Percentiles rank a stretch among this genome's conserved stretches.
Conservation (phyloP, 2,329 filamentous ascomycete genomes). For the Alternaria sp. region DNA sequence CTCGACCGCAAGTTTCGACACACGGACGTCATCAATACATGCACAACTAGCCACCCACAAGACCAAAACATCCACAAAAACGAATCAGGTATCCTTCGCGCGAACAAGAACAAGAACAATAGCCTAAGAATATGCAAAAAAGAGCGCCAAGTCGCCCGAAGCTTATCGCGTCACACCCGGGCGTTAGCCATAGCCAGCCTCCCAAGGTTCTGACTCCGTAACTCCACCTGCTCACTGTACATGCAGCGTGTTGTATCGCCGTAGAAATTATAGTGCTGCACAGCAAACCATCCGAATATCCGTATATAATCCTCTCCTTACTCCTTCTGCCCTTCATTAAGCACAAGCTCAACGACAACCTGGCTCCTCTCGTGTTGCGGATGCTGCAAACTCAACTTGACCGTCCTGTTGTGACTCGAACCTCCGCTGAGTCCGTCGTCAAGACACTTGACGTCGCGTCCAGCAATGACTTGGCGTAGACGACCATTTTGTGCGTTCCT, state of each 20-base stretch:
- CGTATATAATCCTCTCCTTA: slow-evolving; percentile 19
- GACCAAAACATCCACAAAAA: background rate
- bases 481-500: slow-evolving; percentile 96
- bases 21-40: background rate
- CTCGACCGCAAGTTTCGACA: background rate
- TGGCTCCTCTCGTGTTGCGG: slow-evolving; percentile 84
- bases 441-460: slow-evolving; percentile 85
- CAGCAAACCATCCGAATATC: background rate
- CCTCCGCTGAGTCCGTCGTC: slow-evolving; percentile 68
- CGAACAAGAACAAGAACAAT: background rate
- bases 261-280: background rate
- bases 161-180: background rate
- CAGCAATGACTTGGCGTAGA: slow-evolving; percentile 91
- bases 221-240: background rate
- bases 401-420: slow-evolving; percentile 67
- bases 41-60: background rate
- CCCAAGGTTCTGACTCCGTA: background rate
- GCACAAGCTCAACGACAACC: slow-evolving; percentile 87
- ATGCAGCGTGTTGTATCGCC: background rate
- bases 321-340: slow-evolving; percentile 84
- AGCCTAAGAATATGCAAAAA: background rate
- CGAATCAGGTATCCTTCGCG: slow-evolving; percentile 5
- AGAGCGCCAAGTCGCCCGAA: background rate
- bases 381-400: slow-evolving; percentile 96
- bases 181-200: background rate